Percentiles rank a stretch among this genome's conserved stretches.
phyloP scores from a whole-genome alignment of 495 filamentous ascomycete species.

The Cercophora scortea region DNA sequence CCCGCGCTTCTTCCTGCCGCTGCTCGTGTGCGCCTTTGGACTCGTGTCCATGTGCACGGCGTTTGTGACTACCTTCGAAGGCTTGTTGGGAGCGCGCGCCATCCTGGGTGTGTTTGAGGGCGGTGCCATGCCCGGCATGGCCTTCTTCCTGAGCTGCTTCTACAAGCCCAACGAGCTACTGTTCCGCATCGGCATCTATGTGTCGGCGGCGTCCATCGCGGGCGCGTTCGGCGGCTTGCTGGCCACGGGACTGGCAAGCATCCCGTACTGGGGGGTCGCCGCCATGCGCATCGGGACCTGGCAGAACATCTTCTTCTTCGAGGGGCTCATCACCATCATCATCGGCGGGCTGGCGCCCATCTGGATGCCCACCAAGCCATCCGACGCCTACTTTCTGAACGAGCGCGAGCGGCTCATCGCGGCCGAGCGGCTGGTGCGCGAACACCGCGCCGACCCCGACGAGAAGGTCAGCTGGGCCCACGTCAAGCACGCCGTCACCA shows the following conservation, averaged over 20 bases:
- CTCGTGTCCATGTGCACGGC: constrained; percentile 36
- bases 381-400: constrained; percentile 43
- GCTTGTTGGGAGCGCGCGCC: constrained; percentile 33
- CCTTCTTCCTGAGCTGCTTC: constrained; percentile 50
- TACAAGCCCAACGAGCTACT: constrained; percentile 50
- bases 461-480: constrained; percentile 30
- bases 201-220: constrained; percentile 47
- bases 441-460: constrained; percentile 26
- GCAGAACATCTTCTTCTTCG: constrained; percentile 63
- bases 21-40: constrained; percentile 43
- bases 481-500: constrained; percentile 30
- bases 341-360: constrained; percentile 39
- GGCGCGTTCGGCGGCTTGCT: constrained; percentile 51
- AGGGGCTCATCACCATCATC: constrained; percentile 50
- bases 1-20: constrained; percentile 56
- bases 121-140: constrained; percentile 48
- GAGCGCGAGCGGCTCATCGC: constrained; percentile 41
- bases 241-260: constrained; percentile 42
- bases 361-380: constrained; percentile 48
- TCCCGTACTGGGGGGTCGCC: constrained; percentile 40
- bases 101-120: constrained; percentile 47
- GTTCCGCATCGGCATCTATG: constrained; percentile 49
- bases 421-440: constrained; percentile 29
- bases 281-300: constrained; percentile 42
- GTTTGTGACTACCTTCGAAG: constrained; percentile 34